Evolutionary conservation across 2,329 filamentous ascomycete genomes (phyloP), one percentile per base, ranked within the genome.

Genomic region (Ceratocystis papillata): DNA sequence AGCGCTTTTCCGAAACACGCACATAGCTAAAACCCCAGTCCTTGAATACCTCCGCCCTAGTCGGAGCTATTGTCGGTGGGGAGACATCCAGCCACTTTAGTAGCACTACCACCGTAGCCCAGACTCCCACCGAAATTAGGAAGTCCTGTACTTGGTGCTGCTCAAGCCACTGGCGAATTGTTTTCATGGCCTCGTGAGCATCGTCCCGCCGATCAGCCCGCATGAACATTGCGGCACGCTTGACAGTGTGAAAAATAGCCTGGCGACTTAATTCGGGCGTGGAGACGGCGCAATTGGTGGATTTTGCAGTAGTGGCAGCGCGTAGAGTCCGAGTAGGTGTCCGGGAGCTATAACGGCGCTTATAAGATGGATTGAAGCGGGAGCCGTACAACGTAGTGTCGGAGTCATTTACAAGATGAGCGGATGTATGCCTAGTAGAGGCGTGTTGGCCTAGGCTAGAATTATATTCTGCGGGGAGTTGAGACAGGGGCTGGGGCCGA

Each of bases 11-110:
- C 3, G 44, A 33, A 22, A 44, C 60, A 20, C 61, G 41, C 7
- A 64, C 44, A 62, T 67, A 67, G 28, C 44, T 64, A 33, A 67
- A 60, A 17, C 61, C 46, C 25, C 30, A 22, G 12, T 10, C 33
- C 22, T 33, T 28, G 28, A 44, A 30, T 8, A 30, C 25, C 45
- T n/a, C 62, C 5, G 15, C 28, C 25, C 15, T 22, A 17, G 28
- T 10, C 55, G 30, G 50, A n/a, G 41, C 7, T 41, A 50, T 7
- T 6, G 25, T n/a, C 3, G 37, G 17, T 12, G 41, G 63, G 2
- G 63, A 65, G 37, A 65, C 12, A 10, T 55, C 50, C 8, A 64
- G 12, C 37, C 55, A 64, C 33, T 22, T 60, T 5, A 67, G 20
- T 17, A 67, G 30, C 7, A 33, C 55, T 22, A 55, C 59, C 15